Percentiles rank a stretch among this genome's conserved stretches.
Conservation (phyloP, 2,329 filamentous ascomycete species). For the Epichloe typhina region DNA sequence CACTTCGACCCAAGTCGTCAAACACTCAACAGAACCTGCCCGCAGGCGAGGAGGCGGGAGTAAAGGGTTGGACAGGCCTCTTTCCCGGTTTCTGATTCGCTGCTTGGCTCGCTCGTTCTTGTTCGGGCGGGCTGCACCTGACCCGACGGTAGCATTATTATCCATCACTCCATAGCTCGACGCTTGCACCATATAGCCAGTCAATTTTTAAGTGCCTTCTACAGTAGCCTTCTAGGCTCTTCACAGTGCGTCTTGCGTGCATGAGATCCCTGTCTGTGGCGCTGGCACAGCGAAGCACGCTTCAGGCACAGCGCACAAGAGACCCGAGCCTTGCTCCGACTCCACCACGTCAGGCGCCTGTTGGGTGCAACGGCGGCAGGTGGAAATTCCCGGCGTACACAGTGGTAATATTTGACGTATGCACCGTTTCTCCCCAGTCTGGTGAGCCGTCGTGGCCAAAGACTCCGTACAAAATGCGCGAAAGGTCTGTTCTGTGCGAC, state of each 20-base stretch:
- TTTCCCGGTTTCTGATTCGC: background rate
- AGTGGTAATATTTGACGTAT: background rate
- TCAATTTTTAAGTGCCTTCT: background rate
- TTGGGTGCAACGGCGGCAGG: background rate
- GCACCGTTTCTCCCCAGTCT: background rate
- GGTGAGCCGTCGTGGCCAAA: background rate
- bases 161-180: too few relatives aligned
- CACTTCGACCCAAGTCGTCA: background rate
- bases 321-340: background rate
- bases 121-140: background rate
- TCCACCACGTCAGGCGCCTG: background rate
- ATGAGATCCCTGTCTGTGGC: background rate
- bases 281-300: background rate
- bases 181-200: background rate
- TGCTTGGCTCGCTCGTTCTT: background rate
- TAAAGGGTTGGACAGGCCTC: background rate
- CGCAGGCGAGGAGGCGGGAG: background rate
- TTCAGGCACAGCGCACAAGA: background rate
- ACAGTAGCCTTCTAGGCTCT: background rate
- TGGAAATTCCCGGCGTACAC: background rate
- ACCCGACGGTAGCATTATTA: slow-evolving; percentile 2
- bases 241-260: slow-evolving; percentile 6
- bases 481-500: background rate
- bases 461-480: background rate
- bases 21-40: background rate